A percentile compares a stretch with the other conserved stretches of the same genome.
Evolutionary conservation across 805 yeast species (phyloP).

Genomic region (Saturnispora gosingensis): DNA sequence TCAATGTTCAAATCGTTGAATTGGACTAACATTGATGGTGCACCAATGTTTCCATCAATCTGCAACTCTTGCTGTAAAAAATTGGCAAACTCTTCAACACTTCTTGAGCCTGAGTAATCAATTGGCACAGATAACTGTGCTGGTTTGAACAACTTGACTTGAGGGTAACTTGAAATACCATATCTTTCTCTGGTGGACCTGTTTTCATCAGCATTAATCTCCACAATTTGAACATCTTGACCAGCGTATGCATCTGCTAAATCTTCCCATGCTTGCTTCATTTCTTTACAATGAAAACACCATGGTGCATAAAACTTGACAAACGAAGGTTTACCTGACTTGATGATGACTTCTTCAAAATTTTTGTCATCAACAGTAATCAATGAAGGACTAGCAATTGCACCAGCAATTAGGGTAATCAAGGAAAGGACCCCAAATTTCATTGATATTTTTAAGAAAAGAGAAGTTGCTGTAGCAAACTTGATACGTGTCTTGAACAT

Average conservation of each 20-base stretch:
- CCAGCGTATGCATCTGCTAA: slow-evolving; percentile 18
- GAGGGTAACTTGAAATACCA: slow-evolving; percentile 57
- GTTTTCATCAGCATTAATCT: slow-evolving; percentile 54
- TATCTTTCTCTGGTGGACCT: slow-evolving; percentile 40
- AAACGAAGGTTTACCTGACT: slow-evolving; percentile 60
- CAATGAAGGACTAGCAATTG: not conserved
- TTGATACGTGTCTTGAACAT: not conserved
- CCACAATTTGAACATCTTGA: slow-evolving; percentile 27
- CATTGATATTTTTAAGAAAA: not conserved
- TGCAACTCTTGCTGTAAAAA: slow-evolving; percentile 12
- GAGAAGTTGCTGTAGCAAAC: not conserved
- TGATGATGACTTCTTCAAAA: slow-evolving; percentile 46
- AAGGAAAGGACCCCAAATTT: not conserved
- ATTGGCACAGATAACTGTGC: slow-evolving; percentile 38
- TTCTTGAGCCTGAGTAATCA: slow-evolving; percentile 48
- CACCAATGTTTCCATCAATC: slow-evolving; percentile 3
- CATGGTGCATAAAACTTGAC: slow-evolving; percentile 70
- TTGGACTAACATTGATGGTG: slow-evolving; percentile 19
- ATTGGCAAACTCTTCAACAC: slow-evolving; percentile 36
- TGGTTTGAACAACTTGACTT: slow-evolving; percentile 47
- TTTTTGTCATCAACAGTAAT: slow-evolving; percentile 34
- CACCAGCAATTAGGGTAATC: not conserved
- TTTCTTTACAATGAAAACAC: slow-evolving; percentile 59
- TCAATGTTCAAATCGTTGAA: slow-evolving; percentile 24
- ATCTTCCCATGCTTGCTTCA: slow-evolving; percentile 41